Percentiles rank a stretch among this genome's conserved stretches.
These are phyloP conservation scores for Narthecium ossifragum DNA, from an alignment of 106 monocot genomes.

Conservation along the genomic window DNA sequence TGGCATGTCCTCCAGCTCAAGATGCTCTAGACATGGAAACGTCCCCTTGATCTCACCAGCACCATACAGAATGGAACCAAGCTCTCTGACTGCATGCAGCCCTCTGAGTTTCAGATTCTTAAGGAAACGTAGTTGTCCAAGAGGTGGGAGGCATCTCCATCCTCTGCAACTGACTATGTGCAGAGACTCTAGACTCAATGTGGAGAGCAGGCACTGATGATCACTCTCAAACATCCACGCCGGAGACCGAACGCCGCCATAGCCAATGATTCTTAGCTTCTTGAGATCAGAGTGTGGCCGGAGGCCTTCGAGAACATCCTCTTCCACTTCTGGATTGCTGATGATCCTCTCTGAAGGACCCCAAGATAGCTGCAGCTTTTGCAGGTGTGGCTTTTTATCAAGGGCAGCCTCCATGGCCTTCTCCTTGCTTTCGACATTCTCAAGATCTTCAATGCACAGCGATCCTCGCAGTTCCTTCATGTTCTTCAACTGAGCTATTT, in stretches of 20 bases:
- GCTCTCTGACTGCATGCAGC: not conserved
- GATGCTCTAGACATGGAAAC: constrained; percentile 4
- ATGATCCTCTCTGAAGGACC: not conserved
- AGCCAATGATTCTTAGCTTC: not conserved
- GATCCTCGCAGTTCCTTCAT: not conserved
- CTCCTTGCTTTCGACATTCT: not conserved
- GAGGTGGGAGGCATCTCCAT: not conserved
- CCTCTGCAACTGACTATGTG: not conserved
- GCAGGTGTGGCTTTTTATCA: not conserved
- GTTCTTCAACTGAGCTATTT: not conserved
- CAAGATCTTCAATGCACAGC: not conserved
- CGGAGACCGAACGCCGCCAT: not conserved
- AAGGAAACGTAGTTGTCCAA: not conserved
- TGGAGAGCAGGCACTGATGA: too few relatives aligned
- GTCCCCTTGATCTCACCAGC: too few relatives aligned
- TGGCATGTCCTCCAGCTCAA: not conserved
- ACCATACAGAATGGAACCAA: too few relatives aligned
- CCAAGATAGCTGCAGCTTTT: not conserved
- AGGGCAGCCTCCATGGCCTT: not conserved
- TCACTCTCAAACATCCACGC: not conserved
- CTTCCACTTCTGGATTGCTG: not conserved
- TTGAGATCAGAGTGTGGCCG: not conserved
- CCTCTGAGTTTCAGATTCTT: not conserved
- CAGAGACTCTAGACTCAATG: not conserved
- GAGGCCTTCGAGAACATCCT: constrained; percentile 6